phyloP scores from a whole-genome alignment of 352 stramenopile genomes.

The Globisporangium nunn region DNA sequence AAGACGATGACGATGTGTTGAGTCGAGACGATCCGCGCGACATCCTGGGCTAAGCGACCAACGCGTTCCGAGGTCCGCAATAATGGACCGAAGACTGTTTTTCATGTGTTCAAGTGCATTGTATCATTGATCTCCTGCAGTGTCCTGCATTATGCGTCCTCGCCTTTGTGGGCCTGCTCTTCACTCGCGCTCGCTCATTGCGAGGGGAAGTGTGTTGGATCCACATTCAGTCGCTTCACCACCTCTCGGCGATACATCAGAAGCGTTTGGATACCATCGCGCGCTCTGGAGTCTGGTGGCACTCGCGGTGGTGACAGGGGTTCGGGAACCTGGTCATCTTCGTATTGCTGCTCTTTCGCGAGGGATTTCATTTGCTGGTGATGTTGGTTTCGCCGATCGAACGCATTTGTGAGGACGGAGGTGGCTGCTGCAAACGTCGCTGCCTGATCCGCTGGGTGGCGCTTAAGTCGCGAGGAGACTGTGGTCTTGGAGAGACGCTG shows the following conservation, averaged over 20 bases:
- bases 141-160: not conserved
- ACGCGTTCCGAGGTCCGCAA: not conserved
- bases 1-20: conserved; percentile 20
- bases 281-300: conserved; percentile 21
- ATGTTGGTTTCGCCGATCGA: conserved; percentile 2
- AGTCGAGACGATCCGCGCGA: conserved; percentile 19
- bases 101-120: not conserved
- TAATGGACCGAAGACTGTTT: not conserved
- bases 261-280: conserved; percentile 50
- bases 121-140: not conserved
- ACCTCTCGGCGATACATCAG: conserved; percentile 62
- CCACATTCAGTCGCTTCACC: conserved; percentile 36
- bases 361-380: not conserved
- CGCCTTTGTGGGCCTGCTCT: not conserved
- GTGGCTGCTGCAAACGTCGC: conserved; percentile 11
- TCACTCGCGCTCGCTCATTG: not conserved
- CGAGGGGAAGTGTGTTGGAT: conserved; percentile 17
- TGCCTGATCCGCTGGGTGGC: conserved; percentile 1
- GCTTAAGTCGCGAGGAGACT: conserved; percentile 48
- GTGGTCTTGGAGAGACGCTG: conserved; percentile 45
- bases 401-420: conserved; percentile 4
- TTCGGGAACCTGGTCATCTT: not conserved
- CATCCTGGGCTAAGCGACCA: conserved; percentile 23
- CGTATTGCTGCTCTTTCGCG: no score
- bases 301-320: not conserved